phyloP scores from a whole-genome alignment of 176 grass and related monocot species.

The Avena sativa region DNA sequence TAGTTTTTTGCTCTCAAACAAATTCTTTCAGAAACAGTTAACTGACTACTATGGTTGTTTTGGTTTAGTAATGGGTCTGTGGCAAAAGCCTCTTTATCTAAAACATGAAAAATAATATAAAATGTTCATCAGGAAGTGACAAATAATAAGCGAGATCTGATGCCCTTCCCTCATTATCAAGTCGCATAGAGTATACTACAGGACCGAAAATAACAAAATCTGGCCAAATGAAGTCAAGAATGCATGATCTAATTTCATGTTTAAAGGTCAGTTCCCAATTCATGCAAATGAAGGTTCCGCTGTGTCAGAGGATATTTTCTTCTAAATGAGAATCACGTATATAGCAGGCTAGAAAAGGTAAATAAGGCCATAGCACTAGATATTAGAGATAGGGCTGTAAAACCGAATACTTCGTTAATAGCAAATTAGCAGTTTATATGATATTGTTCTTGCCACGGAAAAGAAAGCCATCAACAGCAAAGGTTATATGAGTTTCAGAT shows the following conservation, averaged over 20 bases:
- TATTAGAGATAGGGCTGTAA: conserved; percentile 17
- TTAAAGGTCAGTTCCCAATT: not conserved
- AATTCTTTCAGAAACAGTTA: not conserved
- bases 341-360: not conserved
- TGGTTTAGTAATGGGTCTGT: not conserved
- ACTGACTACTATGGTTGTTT: not conserved
- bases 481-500: not conserved
- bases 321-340: not conserved
- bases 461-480: not conserved
- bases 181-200: not conserved
- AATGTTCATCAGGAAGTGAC: not conserved
- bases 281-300: not conserved
- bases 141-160: not conserved
- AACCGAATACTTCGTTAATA: not conserved
- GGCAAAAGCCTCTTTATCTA: not conserved
- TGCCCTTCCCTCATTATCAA: not conserved
- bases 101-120: not conserved
- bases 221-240: not conserved
- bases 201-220: not conserved
- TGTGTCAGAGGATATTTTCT: not conserved
- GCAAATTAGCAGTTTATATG: not conserved
- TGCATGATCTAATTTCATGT: not conserved
- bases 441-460: not conserved
- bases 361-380: not conserved
- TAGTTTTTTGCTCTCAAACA: not conserved